Base-by-base conservation (phyloP, 2,329 filamentous ascomycete species). In the Ceratocystis huliohia region DNA sequence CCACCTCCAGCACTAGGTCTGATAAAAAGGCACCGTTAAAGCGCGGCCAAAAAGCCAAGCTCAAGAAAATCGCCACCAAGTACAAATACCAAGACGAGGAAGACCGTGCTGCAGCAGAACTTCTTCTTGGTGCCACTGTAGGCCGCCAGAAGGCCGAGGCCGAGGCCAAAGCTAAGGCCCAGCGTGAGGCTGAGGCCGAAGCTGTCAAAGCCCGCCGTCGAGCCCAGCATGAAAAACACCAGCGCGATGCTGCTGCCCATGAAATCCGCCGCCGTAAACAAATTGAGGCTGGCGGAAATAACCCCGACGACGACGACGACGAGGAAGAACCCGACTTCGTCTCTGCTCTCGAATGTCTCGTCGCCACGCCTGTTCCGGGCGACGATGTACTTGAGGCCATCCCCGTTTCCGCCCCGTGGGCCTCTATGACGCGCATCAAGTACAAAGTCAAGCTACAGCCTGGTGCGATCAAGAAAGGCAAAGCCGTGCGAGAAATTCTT, bases 361-460 rank as follows among this genome's bases (percentile, higher is more conserved):
- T 96, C 0, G 91, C 91, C 17, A 87, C 82, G 0, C 89, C 92
- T 0, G 78, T 90, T 1, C 81, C 86, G 0, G 91, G 91, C 13
- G 94, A 99, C 73, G 90, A 96, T 73, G 87, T 93, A 45, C 76
- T 93, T 7, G 85, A 88, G 71, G 80, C 78, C 0, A 77, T 88
- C 1, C 82, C 84, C 1, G 76, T 88, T 2, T 88, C 86, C 71
- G 86, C 82, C 3, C 86, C 86, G 1, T 88, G 85, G 80, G 77
- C 75, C 28, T 85, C 86, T 1, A 76, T 88, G 70, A 80, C 76
- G 1, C 84, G 83, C 66, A 89, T 88, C 76, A 96, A 96, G 76
- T 97, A 96, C 79, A 95, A 95, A 76, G 89, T 87, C 65, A 99
- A 99, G 79, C 76, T 99, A 71, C 94, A 97, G 76, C 94, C 94